Conservation (phyloP, 1,284 basidiomycete genomes). For the Ganoderma leucocontextum region DNA sequence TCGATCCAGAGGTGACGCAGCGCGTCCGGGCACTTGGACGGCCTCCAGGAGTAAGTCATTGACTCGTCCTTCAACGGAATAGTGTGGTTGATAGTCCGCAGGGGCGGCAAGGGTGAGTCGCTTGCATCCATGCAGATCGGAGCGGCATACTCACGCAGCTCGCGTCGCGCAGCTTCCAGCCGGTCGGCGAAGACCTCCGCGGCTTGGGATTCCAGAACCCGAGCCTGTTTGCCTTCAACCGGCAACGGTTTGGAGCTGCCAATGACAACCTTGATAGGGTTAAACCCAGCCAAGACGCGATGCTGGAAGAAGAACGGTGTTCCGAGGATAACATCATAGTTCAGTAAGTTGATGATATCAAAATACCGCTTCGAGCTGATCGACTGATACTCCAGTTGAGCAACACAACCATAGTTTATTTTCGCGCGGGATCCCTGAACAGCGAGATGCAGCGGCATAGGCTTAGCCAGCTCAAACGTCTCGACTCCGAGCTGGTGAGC, state of each 20-base stretch:
- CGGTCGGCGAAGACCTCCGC: constrained; percentile 30
- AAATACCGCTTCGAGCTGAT: constrained; percentile 39
- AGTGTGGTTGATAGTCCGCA: constrained; percentile 46
- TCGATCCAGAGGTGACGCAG: constrained; percentile 36
- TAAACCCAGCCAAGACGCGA: background rate
- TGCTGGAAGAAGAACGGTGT: constrained; percentile 10
- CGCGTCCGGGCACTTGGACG: constrained; percentile 41
- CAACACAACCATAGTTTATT: constrained; percentile 14
- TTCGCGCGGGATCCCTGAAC: constrained; percentile 25
- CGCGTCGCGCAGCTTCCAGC: constrained; percentile 22
- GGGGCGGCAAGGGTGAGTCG: constrained; percentile 41
- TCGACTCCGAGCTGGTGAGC: constrained; percentile 43
- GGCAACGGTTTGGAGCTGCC: background rate
- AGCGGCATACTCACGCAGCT: constrained; percentile 33
- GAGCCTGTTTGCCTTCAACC: constrained; percentile 27
- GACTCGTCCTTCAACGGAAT: constrained; percentile 47
- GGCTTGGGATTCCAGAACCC: constrained; percentile 21
- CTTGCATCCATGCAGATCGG: constrained; percentile 39
- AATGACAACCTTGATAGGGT: background rate
- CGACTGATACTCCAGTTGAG: constrained; percentile 37
- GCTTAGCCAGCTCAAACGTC: constrained; percentile 32
- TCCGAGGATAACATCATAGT: constrained; percentile 3
- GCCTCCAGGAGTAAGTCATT: constrained; percentile 41
- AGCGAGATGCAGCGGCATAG: constrained; percentile 40
- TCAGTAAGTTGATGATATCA: constrained; percentile 17